Evolutionary conservation across 257 asterid species (phyloP), one percentile per base, ranked within the genome.

Genomic region (Ocimum tenuiflorum): DNA sequence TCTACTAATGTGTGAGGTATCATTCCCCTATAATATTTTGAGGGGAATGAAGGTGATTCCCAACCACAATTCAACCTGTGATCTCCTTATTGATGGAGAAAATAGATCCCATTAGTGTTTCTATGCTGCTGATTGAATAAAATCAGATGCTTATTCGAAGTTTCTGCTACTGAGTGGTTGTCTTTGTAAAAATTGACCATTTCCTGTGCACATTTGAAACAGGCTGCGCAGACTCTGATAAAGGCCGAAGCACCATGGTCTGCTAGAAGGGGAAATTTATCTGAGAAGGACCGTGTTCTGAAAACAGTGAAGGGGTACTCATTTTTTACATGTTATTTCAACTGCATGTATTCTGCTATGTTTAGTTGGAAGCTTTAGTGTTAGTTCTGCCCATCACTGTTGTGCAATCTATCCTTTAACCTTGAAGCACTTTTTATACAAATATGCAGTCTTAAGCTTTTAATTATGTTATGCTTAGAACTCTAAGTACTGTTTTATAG

Each of bases 201-300:
- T 57, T 17, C 27, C 7, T 58, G 42, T 61, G 54, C 60, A 29
- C 38, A 60, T 50, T 35, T 68, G 78, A 59, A 69, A 66, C 84
- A 90, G 97, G 87, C 71, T 56, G 63, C 94, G 47, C 77, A 87
- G 6, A 73, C 94, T 69, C 75, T 94, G 54, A 75, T 80, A 68
- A 94, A 90, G 81, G 99, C 99, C 41, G 95, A 94, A 41, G 84
- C 76, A 42, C 97, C 99, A 47, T 94, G 99, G 99, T 88, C 99
- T 70, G 96, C 72, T 77, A 76, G 80, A 50, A 88, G 86, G 77
- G 96, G 92, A 45, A 81, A 46, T 77, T 88, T 90, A 19, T 94
- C 99, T 35, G 99, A 94, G 7, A 68, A 85, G 59, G 97, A 78
- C 2, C 95, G 89, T 61, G 97, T 90, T 70, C 67, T 82, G 79